Evolutionary conservation across 768 basidiomycete genomes (phyloP).

Genomic region (Mrakia frigida): DNA sequence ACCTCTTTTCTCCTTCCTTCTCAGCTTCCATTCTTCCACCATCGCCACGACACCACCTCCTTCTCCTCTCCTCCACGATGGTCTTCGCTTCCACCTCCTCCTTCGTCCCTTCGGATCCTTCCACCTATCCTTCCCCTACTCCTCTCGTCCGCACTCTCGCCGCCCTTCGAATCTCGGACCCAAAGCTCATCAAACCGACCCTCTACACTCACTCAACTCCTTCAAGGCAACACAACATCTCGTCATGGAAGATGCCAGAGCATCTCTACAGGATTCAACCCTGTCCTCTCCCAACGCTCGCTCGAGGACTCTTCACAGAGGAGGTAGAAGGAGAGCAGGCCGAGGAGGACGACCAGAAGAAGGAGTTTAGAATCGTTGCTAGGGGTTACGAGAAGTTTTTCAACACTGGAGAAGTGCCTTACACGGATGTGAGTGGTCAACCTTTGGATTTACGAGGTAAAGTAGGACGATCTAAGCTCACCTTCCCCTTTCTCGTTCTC

Average conservation of each 20-base stretch:
- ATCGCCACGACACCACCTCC: not conserved
- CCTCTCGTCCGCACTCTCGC: slow-evolving; percentile 57
- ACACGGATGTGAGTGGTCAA: slow-evolving; percentile 67
- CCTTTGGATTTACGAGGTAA: no score
- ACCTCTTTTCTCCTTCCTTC: not conserved
- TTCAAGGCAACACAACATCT: slow-evolving; percentile 49
- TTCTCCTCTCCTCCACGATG: not conserved
- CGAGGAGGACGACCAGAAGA: not conserved
- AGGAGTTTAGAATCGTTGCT: slow-evolving; percentile 54
- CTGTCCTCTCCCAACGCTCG: slow-evolving; percentile 90
- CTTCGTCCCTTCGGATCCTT: not conserved
- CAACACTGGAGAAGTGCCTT: slow-evolving; percentile 92
- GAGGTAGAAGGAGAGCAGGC: slow-evolving; percentile 33
- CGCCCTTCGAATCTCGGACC: slow-evolving; percentile 53
- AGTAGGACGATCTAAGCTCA: not conserved
- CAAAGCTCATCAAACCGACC: slow-evolving; percentile 62
- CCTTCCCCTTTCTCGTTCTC: not conserved
- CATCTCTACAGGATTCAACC: slow-evolving; percentile 87
- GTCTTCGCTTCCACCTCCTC: slow-evolving; percentile 1
- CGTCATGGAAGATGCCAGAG: slow-evolving; percentile 98
- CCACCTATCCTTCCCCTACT: slow-evolving; percentile 35
- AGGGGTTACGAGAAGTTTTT: slow-evolving; percentile 99
- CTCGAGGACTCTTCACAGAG: slow-evolving; percentile 76
- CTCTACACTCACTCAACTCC: slow-evolving; percentile 57
- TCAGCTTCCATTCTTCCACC: not conserved